Conservation (phyloP, 805 yeast genomes). For the Candida endomychidarum region DNA sequence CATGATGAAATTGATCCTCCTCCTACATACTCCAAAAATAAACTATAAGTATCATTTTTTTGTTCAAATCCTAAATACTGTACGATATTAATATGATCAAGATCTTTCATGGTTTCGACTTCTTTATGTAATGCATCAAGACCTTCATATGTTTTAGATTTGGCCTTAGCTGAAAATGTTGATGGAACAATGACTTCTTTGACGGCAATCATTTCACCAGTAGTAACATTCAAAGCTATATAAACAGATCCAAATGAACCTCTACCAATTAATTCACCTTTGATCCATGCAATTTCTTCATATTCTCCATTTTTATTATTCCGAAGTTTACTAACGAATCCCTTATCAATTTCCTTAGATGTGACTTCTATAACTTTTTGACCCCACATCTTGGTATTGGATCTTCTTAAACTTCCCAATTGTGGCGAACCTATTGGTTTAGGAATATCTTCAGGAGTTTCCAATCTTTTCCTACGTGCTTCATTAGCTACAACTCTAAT, state of each 20-base stretch:
- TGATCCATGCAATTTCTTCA: slow-evolving; percentile 94
- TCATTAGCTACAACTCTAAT: slow-evolving; percentile 92
- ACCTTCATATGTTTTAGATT: slow-evolving; percentile 52
- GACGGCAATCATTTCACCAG: slow-evolving; percentile 98
- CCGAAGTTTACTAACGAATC: slow-evolving; percentile 64
- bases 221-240: slow-evolving; percentile 88
- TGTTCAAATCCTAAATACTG: slow-evolving; percentile 95
- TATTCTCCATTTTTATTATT: slow-evolving; percentile 62
- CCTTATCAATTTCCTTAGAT: slow-evolving; percentile 60
- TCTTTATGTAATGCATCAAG: slow-evolving; percentile 85
- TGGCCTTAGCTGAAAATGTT: slow-evolving; percentile 16
- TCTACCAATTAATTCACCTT: slow-evolving; percentile 93
- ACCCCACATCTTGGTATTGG: slow-evolving; percentile 97
- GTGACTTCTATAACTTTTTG: slow-evolving; percentile 88
- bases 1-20: slow-evolving; percentile 96
- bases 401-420: slow-evolving; percentile 49
- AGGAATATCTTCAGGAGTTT: slow-evolving; percentile 14
- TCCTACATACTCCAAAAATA: slow-evolving; percentile 93
- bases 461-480: slow-evolving; percentile 51
- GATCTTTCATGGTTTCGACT: slow-evolving; percentile 88
- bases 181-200: slow-evolving; percentile 80
- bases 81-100: slow-evolving; percentile 91
- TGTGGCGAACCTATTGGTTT: slow-evolving; percentile 8
- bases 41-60: slow-evolving; percentile 68
- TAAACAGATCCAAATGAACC: slow-evolving; percentile 96